Percentiles rank a stretch among this genome's conserved stretches.
These are phyloP conservation scores for Pterocarpus santalinus DNA, from an alignment of 306 rosid species.

Conservation along the genomic window DNA sequence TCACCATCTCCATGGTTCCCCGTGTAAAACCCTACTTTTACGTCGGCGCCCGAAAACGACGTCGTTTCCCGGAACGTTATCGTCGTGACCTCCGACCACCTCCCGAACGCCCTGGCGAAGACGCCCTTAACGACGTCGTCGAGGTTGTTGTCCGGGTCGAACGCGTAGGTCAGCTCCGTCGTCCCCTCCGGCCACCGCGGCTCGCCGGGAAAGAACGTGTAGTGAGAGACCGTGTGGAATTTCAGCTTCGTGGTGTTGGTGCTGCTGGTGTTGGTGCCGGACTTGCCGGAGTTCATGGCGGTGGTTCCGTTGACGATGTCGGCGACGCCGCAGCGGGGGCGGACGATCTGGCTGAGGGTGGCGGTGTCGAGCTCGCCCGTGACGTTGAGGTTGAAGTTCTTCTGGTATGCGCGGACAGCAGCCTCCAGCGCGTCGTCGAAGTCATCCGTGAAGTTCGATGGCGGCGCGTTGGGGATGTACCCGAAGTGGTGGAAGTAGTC, in stretches of 20 bases:
- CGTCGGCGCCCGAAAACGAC: constrained; percentile 51
- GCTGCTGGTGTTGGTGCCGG: constrained; percentile 2
- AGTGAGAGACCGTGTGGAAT: constrained; percentile 77
- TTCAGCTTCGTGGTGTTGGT: constrained; percentile 12
- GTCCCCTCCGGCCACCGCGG: constrained; percentile 77
- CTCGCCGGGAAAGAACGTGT: constrained; percentile 60
- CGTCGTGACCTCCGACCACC: constrained; percentile 79
- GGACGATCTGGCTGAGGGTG: constrained; percentile 60
- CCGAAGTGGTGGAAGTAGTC: constrained; percentile 75
- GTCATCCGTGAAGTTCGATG: constrained; percentile 65
- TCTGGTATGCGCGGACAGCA: constrained; percentile 71
- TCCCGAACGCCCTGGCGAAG: constrained; percentile 62
- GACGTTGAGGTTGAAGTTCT: constrained; percentile 84
- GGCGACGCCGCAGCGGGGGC: constrained; percentile 76
- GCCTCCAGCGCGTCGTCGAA: constrained; percentile 67
- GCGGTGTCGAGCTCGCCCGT: constrained; percentile 71
- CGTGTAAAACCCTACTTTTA: constrained; percentile 66
- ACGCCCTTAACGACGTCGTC: constrained; percentile 53
- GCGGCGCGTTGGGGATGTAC: constrained; percentile 64
- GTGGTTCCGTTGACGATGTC: constrained; percentile 76
- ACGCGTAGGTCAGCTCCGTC: constrained; percentile 67
- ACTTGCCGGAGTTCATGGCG: constrained; percentile 75
- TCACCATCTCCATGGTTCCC: constrained; percentile 96
- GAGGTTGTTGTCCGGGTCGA: constrained; percentile 58
- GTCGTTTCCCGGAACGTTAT: constrained; percentile 57